Evolutionary conservation across 495 filamentous ascomycete genomes (phyloP).

Genomic region (Hypoxylon intermedium): DNA sequence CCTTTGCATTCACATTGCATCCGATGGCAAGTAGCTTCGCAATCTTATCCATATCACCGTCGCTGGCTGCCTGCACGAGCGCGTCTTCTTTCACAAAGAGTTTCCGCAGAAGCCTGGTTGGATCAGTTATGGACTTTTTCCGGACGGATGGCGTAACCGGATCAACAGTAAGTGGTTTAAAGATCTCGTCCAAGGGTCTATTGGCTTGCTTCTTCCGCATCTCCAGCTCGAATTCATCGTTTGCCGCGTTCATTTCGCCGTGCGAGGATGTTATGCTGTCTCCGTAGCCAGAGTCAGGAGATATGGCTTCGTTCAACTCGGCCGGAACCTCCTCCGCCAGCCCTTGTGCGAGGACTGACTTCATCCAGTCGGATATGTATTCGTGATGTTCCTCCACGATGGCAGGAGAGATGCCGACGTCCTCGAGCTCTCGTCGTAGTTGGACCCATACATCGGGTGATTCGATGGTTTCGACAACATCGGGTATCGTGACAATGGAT

Average conservation of each 20-base stretch:
- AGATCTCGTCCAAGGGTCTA: constrained; percentile 18
- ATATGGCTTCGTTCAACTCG: not conserved
- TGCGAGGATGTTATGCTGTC: constrained; percentile 20
- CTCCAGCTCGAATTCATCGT: constrained; percentile 31
- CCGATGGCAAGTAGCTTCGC: constrained; percentile 35
- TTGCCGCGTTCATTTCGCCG: constrained; percentile 21
- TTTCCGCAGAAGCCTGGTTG: constrained; percentile 28
- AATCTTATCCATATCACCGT: constrained; percentile 33
- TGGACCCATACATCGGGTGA: constrained; percentile 44
- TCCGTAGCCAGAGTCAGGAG: constrained; percentile 14
- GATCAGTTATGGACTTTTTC: constrained; percentile 22
- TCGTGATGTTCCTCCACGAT: constrained; percentile 44
- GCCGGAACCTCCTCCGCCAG: constrained; percentile 31
- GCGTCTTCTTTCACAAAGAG: constrained; percentile 36
- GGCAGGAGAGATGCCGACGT: constrained; percentile 45
- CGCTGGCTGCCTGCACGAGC: constrained; percentile 41
- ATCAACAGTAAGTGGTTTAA: constrained; percentile 10
- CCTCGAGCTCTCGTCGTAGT: constrained; percentile 47
- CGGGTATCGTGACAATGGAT: constrained; percentile 39
- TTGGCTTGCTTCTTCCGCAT: constrained; percentile 21
- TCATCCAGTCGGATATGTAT: constrained; percentile 44
- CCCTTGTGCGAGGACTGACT: constrained; percentile 33
- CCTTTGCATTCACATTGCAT: constrained; percentile 39
- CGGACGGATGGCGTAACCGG: constrained; percentile 8
- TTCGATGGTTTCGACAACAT: constrained; percentile 41